phyloP scores from a whole-genome alignment of 2,329 filamentous ascomycete species.

The Arachnomyces sp. region DNA sequence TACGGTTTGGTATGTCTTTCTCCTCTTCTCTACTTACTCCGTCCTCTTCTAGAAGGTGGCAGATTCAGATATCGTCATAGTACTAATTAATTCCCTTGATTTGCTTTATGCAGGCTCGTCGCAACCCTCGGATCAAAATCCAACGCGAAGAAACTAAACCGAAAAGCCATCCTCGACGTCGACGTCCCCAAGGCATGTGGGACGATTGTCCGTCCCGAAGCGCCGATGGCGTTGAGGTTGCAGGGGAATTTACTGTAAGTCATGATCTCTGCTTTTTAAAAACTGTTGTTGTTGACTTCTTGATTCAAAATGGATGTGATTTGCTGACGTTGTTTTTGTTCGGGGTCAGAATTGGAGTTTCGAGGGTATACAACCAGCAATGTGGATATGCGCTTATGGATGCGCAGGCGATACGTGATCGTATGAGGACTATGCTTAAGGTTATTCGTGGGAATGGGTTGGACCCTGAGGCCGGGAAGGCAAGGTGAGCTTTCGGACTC shows the following conservation, averaged over 20 bases:
- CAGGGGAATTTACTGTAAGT: slow-evolving; percentile 75
- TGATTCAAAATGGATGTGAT: slow-evolving; percentile 2
- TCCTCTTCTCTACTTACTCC: slow-evolving; percentile 2
- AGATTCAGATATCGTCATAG: not conserved
- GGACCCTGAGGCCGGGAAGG: slow-evolving; percentile 62
- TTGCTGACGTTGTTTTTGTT: not conserved
- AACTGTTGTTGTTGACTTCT: not conserved
- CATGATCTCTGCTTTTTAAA: too few relatives aligned
- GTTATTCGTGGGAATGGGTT: slow-evolving; percentile 51
- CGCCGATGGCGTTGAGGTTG: slow-evolving; percentile 79
- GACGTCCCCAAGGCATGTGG: slow-evolving; percentile 78
- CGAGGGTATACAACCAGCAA: slow-evolving; percentile 78
- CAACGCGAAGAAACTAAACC: slow-evolving; percentile 62
- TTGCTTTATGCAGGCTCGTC: slow-evolving; percentile 58
- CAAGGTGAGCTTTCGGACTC: slow-evolving; percentile 50
- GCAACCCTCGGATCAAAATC: slow-evolving; percentile 76
- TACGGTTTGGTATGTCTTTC: slow-evolving; percentile 69
- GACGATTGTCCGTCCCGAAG: slow-evolving; percentile 76
- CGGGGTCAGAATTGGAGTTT: slow-evolving; percentile 58
- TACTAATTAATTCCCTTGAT: not conserved
- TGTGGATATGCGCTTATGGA: slow-evolving; percentile 79
- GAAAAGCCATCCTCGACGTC: slow-evolving; percentile 81
- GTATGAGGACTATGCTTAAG: slow-evolving; percentile 61
- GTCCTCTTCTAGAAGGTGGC: not conserved
- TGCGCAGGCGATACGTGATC: slow-evolving; percentile 63